These are phyloP conservation scores for Myrica gale DNA, from an alignment of 306 rosid species.

Conservation along the genomic window DNA sequence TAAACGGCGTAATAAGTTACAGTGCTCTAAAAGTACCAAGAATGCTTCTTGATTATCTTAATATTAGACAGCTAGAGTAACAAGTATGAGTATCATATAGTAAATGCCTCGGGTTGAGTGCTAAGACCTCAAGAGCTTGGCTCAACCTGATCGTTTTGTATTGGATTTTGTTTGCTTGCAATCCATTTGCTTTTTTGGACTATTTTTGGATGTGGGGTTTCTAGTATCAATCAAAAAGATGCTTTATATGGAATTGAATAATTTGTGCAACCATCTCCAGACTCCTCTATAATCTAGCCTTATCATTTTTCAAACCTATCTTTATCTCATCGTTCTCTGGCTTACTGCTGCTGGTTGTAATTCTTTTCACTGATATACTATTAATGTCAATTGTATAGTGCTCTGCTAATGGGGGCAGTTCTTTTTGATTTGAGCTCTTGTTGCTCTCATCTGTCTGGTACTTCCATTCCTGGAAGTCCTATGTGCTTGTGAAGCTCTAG, in stretches of 20 bases:
- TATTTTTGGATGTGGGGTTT: not conserved
- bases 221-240: not conserved
- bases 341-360: not conserved
- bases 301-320: not conserved
- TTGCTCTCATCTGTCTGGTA: not conserved
- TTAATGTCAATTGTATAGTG: not conserved
- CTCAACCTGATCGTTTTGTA: not conserved
- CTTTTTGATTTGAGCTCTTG: not conserved
- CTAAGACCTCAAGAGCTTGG: not conserved
- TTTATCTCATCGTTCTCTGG: not conserved
- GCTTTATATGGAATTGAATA: not conserved
- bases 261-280: not conserved
- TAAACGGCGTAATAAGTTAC: not conserved
- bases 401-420: not conserved
- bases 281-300: no score
- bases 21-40: not conserved
- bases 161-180: not conserved
- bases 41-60: not conserved
- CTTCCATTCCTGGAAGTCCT: not conserved
- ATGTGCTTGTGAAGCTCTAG: not conserved
- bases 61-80: not conserved
- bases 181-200: not conserved
- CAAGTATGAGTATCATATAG: not conserved
- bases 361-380: slow-evolving; percentile 1
- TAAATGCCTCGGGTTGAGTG: not conserved